Evolutionary conservation across 768 basidiomycete species (phyloP).

Genomic region (Gloeostereum incarnatum): DNA sequence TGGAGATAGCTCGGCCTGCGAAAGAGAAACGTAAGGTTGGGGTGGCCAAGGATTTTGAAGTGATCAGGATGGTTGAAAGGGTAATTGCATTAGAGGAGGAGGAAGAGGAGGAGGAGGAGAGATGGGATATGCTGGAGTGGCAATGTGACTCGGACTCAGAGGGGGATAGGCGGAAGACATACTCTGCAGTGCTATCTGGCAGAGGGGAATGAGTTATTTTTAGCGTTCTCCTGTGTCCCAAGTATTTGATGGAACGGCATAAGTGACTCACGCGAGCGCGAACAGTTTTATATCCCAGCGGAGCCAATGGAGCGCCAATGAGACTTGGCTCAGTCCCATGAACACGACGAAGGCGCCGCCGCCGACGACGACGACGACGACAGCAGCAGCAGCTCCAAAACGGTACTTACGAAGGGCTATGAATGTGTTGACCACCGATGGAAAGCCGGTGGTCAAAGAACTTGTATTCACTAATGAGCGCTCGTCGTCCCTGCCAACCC

Average conservation of each 20-base stretch:
- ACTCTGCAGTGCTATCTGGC: neutral
- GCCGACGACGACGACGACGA: too few species aligned
- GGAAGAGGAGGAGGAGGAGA: neutral
- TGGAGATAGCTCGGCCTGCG: neutral
- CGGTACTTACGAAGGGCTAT: constrained; percentile 27
- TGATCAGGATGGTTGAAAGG: neutral
- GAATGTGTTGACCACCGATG: constrained; percentile 21
- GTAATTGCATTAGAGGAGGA: neutral
- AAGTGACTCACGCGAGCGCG: too few species aligned
- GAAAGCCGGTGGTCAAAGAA: constrained; percentile 16
- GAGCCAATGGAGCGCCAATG: too few species aligned
- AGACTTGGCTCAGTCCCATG: too few species aligned
- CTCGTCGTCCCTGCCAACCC: constrained; percentile 5
- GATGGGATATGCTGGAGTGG: too few species aligned
- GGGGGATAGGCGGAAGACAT: neutral
- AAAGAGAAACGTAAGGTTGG: neutral
- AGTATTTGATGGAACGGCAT: too few species aligned
- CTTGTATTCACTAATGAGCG: constrained; percentile 8
- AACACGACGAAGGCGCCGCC: too few species aligned
- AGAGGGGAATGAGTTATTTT: neutral
- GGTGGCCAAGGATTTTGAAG: neutral
- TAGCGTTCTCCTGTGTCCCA: too few species aligned
- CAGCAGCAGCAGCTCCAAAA: constrained; percentile 8
- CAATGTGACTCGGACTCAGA: too few species aligned
- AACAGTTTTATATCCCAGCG: too few species aligned